These are phyloP conservation scores for Balakata baccata DNA, from an alignment of 345 rosid species.

Conservation along the genomic window DNA sequence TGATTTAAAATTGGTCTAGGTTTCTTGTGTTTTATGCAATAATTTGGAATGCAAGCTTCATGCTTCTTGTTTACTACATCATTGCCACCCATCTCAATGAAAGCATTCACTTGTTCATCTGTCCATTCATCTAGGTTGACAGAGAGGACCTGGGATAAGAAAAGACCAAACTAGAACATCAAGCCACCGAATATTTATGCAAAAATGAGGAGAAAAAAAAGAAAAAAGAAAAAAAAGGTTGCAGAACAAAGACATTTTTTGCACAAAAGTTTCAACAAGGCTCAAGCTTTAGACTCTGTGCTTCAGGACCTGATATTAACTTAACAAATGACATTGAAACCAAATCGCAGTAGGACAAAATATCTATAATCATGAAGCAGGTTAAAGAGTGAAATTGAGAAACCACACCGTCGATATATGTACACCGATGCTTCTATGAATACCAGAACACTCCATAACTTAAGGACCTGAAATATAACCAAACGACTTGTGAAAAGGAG, in stretches of 20 bases:
- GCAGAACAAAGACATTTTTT: neutral
- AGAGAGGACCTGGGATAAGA: slow-evolving; percentile 65
- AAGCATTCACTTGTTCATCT: slow-evolving; percentile 70
- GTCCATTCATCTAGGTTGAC: slow-evolving; percentile 96
- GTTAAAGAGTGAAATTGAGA: neutral
- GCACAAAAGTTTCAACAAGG: neutral
- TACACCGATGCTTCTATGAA: slow-evolving; percentile 97
- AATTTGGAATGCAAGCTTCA: slow-evolving; percentile 69
- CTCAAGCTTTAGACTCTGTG: slow-evolving; percentile 43
- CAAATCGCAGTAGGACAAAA: slow-evolving; percentile 5
- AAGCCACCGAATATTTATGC: neutral
- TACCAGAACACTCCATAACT: slow-evolving; percentile 90
- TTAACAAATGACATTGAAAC: too few species aligned
- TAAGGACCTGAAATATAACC: slow-evolving; percentile 56
- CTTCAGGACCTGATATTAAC: slow-evolving; percentile 56
- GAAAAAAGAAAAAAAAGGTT: slow-evolving; percentile 8
- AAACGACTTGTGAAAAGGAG: slow-evolving; percentile 19
- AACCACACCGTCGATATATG: slow-evolving; percentile 82
- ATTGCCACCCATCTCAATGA: slow-evolving; percentile 76
- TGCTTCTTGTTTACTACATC: slow-evolving; percentile 56
- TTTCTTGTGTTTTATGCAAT: slow-evolving; percentile 45
- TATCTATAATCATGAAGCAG: neutral
- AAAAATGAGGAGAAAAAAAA: slow-evolving; percentile 1
- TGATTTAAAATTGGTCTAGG: slow-evolving; percentile 6
- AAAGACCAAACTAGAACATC: slow-evolving; percentile 13